Evolutionary conservation across 768 basidiomycete genomes (phyloP).

Genomic region (Chalciporus piperatus): DNA sequence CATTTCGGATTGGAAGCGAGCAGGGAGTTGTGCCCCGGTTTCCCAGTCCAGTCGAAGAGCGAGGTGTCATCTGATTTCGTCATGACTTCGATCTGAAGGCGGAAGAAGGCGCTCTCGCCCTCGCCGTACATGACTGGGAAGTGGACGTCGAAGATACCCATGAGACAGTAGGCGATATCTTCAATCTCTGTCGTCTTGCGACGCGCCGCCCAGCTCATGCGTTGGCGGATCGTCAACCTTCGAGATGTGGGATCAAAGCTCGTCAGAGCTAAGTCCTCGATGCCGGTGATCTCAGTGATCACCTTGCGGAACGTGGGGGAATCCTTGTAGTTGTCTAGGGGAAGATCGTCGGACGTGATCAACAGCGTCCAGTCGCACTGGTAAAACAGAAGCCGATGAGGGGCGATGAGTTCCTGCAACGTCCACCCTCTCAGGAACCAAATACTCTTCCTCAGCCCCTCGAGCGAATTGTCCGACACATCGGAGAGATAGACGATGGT

Average conservation of each 20-base stretch:
- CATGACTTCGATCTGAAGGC: constrained; percentile 30
- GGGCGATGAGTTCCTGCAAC: constrained; percentile 28
- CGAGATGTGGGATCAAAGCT: constrained; percentile 16
- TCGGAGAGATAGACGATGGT: constrained; percentile 26
- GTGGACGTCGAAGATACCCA: constrained; percentile 28
- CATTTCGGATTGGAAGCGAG: constrained; percentile 17
- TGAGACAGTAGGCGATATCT: constrained; percentile 28
- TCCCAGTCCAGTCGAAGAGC: constrained; percentile 27
- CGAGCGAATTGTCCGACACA: constrained; percentile 10
- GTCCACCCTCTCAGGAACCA: constrained; percentile 31
- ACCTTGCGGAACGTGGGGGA: constrained; percentile 11
- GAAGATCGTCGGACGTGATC: constrained; percentile 11
- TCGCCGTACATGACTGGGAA: constrained; percentile 32
- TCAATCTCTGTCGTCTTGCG: constrained; percentile 30
- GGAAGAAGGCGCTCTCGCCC: constrained; percentile 22
- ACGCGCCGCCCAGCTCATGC: constrained; percentile 28
- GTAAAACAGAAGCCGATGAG: constrained; percentile 21
- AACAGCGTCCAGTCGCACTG: constrained; percentile 20
- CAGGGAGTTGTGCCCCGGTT: constrained; percentile 12
- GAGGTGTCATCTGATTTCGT: constrained; percentile 18
- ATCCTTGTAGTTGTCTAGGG: constrained; percentile 18
- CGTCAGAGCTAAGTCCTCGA: constrained; percentile 18
- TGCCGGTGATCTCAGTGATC: constrained; percentile 15
- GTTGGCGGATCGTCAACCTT: constrained; percentile 14
- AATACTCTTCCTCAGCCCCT: constrained; percentile 12